Conservation (phyloP, 441 rosid genomes). For the Croton laevigatus region DNA sequence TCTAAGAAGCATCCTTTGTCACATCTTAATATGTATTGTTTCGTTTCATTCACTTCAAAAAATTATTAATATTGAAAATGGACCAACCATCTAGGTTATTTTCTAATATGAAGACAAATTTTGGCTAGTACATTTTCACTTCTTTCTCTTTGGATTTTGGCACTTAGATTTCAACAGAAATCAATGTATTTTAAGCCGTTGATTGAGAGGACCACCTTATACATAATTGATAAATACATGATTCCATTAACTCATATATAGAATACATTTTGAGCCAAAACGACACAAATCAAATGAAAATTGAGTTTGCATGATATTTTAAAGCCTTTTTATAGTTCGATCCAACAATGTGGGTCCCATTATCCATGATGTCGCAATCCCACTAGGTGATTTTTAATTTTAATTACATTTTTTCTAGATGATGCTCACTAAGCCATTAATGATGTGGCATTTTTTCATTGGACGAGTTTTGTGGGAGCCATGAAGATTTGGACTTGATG, state of each 20-base stretch:
- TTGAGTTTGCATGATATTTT: conserved; percentile 9
- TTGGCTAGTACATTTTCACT: conserved; percentile 8
- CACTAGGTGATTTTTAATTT: conserved; percentile 11
- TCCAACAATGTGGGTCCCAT: conserved; percentile 26
- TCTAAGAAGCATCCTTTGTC: not conserved
- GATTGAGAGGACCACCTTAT: conserved; percentile 13
- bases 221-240: not conserved
- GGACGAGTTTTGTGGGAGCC: conserved; percentile 28
- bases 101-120: not conserved
- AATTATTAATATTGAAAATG: not conserved
- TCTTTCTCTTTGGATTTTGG: conserved; percentile 7
- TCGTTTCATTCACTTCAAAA: not conserved
- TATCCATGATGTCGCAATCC: conserved; percentile 25
- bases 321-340: not conserved
- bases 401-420: not conserved
- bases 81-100: not conserved
- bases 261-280: not conserved
- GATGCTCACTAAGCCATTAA: conserved; percentile 9
- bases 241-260: not conserved
- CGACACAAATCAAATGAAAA: conserved; percentile 6
- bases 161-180: not conserved
- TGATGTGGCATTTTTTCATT: conserved; percentile 32
- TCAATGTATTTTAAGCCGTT: conserved; percentile 1
- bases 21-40: not conserved
- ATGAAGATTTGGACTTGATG: conserved; percentile 26